Conservation (phyloP, 345 rosid species). For the Kandelia obovata region DNA sequence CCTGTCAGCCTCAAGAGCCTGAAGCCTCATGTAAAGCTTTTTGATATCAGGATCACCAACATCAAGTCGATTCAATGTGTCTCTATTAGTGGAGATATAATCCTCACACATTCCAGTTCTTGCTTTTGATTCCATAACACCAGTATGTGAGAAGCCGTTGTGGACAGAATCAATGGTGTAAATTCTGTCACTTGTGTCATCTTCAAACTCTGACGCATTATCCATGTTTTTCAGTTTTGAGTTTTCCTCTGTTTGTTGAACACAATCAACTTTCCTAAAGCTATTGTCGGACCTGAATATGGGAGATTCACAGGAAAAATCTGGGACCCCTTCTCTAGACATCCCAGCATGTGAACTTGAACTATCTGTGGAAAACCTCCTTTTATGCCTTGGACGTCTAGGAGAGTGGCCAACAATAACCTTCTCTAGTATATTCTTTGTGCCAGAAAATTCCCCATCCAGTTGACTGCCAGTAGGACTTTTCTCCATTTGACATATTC, state of each 20-base stretch:
- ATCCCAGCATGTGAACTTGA: slow-evolving; percentile 43
- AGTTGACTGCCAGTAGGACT: slow-evolving; percentile 45
- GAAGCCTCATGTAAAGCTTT: slow-evolving; percentile 85
- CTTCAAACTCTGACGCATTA: slow-evolving; percentile 54
- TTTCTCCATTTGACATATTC: slow-evolving; percentile 74
- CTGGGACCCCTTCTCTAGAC: slow-evolving; percentile 44
- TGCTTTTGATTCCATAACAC: slow-evolving; percentile 39
- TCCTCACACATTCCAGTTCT: slow-evolving; percentile 43
- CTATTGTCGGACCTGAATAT: slow-evolving; percentile 31
- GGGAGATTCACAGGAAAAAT: slow-evolving; percentile 50
- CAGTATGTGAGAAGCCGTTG: slow-evolving; percentile 35
- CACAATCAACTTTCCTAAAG: slow-evolving; percentile 50
- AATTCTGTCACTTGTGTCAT: slow-evolving; percentile 75
- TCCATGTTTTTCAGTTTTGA: slow-evolving; percentile 38
- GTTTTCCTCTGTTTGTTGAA: slow-evolving; percentile 37
- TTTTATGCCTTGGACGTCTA: slow-evolving; percentile 46
- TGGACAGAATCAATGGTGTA: slow-evolving; percentile 85
- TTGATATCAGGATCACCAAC: slow-evolving; percentile 67
- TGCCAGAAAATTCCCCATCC: slow-evolving; percentile 45
- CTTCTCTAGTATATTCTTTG: slow-evolving; percentile 57
- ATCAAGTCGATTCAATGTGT: slow-evolving; percentile 41
- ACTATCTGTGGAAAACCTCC: slow-evolving; percentile 59
- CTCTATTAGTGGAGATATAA: slow-evolving; percentile 49
- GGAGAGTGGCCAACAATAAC: slow-evolving; percentile 76
- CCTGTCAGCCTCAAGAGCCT: slow-evolving; percentile 92